Conservation (phyloP, 1,139 yeast genomes). For the Yamadazyma buinensis region DNA sequence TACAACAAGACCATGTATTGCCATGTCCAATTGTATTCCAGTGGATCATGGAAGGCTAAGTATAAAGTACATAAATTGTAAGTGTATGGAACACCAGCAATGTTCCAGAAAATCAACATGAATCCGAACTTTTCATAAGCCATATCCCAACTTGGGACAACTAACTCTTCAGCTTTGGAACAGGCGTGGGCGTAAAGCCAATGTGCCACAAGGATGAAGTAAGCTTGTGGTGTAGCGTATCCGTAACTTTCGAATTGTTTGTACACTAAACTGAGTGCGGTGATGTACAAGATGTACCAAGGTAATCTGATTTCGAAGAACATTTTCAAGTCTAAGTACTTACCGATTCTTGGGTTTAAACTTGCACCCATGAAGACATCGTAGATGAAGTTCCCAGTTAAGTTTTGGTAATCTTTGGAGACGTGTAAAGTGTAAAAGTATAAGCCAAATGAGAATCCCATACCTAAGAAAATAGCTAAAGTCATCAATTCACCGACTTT, state of each 20-base stretch:
- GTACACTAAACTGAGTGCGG: constrained; percentile 69
- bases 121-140: constrained; percentile 98
- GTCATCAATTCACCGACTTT: constrained; percentile 91
- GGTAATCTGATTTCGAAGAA: constrained; percentile 96
- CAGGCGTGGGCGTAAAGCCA: constrained; percentile 97
- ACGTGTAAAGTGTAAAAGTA: constrained; percentile 65
- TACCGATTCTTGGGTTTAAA: constrained; percentile 90
- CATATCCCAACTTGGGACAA: constrained; percentile 99
- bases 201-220: constrained; percentile 74
- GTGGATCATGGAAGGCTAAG: constrained; percentile 77
- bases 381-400: constrained; percentile 88
- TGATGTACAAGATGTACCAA: constrained; percentile 86
- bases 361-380: constrained; percentile 98
- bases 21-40: constrained; percentile 69
- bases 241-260: constrained; percentile 84
- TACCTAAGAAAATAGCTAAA: constrained; percentile 78
- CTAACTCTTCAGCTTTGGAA: constrained; percentile 94
- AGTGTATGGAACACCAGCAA: constrained; percentile 98
- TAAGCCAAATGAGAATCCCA: constrained; percentile 56
- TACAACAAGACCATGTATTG: constrained; percentile 55
- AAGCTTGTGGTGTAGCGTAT: constrained; percentile 69
- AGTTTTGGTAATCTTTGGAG: constrained; percentile 72
- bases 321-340: constrained; percentile 84
- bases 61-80: constrained; percentile 90
- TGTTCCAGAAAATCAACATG: constrained; percentile 97